Base-by-base conservation (phyloP, 2,329 filamentous ascomycete genomes). In the Dactylonectria macrodidyma region DNA sequence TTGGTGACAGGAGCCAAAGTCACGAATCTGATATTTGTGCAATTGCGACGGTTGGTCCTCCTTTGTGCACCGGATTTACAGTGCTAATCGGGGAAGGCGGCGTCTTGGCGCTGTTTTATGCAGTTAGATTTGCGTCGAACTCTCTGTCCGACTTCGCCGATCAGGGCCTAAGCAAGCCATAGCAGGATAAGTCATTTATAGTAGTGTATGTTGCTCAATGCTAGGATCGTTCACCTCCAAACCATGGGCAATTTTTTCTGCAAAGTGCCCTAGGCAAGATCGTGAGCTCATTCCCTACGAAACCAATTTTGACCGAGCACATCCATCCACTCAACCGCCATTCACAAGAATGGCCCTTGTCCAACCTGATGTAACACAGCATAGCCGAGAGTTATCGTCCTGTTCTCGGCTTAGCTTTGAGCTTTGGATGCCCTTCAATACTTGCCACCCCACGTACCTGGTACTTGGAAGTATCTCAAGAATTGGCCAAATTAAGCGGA, bases 401-500 rank as follows among this genome's bases (percentile, higher is more conserved):
- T 52, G 33, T 12, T 38, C 51, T 26, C 50, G 14, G 10, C 33
- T 60, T 50, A 60, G 58, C 5, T 22, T 50, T 14, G 2, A 33
- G 2, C 7, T 44, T 41, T 9, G 19, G 33, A 5, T 44, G 12
- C 30, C 12, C 8, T 50, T 19, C 19, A 19, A 19, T 16, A 14
- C 9, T 38, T 14, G 11, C n/a, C 41, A n/a, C 16, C 2, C 7
- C 50, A 63, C 70, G 26, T 67, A 71, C 70, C 54, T 61, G 54
- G 44, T 44, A 71, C 70, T 54, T 61, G 57, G 44, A 47, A 47
- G 19, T 62, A 26, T 50, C 26, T 12, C n/a, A 9, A 22, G 47
- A 52, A 41, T 36, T 54, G 34, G 7, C n/a, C 34, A 16, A 46
- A 52, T 24, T 2, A 30, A 11, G 38, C 7, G 11, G 36, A 59